Evolutionary conservation across 2,329 filamentous ascomycete genomes (phyloP).

Genomic region (Hymenoscyphus salicellus): DNA sequence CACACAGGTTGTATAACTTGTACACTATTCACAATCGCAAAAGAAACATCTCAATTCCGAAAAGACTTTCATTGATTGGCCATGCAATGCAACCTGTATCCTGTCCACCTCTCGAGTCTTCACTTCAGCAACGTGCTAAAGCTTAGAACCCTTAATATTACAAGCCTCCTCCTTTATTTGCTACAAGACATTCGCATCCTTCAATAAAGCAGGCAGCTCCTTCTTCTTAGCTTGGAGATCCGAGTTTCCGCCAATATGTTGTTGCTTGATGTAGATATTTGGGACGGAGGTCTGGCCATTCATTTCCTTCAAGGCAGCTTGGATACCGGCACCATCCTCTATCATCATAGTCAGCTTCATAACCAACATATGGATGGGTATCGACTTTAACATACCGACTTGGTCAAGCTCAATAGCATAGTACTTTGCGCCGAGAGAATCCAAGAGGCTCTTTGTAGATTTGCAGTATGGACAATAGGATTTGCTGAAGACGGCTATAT

Average conservation of each 20-base stretch:
- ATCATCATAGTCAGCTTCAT: slow-evolving; percentile 6
- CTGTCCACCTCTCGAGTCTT: neutral
- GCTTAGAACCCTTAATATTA: neutral
- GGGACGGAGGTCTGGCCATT: slow-evolving; percentile 85
- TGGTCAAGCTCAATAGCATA: slow-evolving; percentile 80
- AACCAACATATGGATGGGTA: neutral
- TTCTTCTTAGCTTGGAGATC: slow-evolving; percentile 68
- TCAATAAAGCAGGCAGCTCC: slow-evolving; percentile 64
- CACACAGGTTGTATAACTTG: slow-evolving; percentile 57
- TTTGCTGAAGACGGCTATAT: slow-evolving; percentile 87
- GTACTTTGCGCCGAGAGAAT: slow-evolving; percentile 67
- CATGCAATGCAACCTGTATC: neutral
- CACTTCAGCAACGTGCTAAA: neutral
- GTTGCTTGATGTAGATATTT: slow-evolving; percentile 86
- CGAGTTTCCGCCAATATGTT: slow-evolving; percentile 97
- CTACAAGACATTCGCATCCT: slow-evolving; percentile 61
- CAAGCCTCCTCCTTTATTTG: neutral
- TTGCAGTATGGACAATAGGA: slow-evolving; percentile 93
- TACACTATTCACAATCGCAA: neutral
- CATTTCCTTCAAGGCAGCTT: slow-evolving; percentile 77
- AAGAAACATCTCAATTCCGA: slow-evolving; percentile 1
- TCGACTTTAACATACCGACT: slow-evolving; percentile 58
- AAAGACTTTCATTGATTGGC: neutral
- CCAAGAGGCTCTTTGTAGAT: slow-evolving; percentile 72
- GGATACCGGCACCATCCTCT: slow-evolving; percentile 82